Evolutionary conservation across 257 asterid species (phyloP).

Genomic region (Datura wrightii): DNA sequence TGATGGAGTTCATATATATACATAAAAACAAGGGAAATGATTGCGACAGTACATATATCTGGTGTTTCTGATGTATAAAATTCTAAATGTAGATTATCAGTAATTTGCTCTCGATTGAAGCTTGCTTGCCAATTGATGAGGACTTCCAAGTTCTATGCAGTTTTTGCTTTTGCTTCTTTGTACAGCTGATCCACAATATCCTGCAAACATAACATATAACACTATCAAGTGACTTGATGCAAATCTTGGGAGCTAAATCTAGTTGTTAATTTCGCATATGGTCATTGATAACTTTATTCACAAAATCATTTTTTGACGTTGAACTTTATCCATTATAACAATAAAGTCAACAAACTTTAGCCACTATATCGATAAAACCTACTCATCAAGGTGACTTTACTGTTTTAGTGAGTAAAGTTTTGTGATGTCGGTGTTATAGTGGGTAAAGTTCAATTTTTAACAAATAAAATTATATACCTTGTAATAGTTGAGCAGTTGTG

Average conservation of each 20-base stretch:
- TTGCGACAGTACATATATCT: not conserved
- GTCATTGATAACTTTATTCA: conserved; percentile 6
- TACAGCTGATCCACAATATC: conserved; percentile 72
- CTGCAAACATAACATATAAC: conserved; percentile 40
- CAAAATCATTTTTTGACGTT: not conserved
- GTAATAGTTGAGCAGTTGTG: conserved; percentile 72
- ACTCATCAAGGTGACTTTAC: not conserved
- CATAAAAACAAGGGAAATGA: not conserved
- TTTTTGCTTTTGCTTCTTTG: conserved; percentile 62
- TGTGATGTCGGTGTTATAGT: not conserved
- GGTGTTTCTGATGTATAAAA: not conserved
- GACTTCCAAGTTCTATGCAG: conserved; percentile 35
- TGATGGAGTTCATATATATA: not conserved
- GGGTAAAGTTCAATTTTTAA: no score
- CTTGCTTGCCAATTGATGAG: not conserved
- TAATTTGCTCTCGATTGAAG: not conserved
- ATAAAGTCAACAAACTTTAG: not conserved
- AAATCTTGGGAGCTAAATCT: not conserved
- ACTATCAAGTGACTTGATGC: not conserved
- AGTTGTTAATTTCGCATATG: not conserved
- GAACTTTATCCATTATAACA: not conserved
- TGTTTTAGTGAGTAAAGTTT: not conserved
- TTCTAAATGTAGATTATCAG: not conserved
- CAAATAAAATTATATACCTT: conserved; percentile 51
- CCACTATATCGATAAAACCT: not conserved